phyloP scores from a whole-genome alignment of 441 rosid species.

The Gossypium trilobum region DNA sequence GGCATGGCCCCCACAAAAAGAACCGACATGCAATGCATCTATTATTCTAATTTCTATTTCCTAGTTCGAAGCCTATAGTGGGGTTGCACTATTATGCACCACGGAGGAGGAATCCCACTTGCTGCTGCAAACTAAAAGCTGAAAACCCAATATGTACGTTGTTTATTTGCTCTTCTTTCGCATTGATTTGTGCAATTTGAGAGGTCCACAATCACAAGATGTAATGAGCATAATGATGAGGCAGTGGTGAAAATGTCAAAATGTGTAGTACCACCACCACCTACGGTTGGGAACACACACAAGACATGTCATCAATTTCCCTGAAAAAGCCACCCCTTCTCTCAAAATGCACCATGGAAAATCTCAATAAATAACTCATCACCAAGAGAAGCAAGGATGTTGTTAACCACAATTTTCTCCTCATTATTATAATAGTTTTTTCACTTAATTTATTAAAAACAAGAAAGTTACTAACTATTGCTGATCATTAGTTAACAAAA shows the following conservation, averaged over 20 bases:
- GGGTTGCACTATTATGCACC: conserved; percentile 16
- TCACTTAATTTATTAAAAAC: neutral
- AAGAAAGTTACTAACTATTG: neutral
- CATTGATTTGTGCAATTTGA: neutral
- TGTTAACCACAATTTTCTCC: neutral
- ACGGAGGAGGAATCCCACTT: conserved; percentile 21
- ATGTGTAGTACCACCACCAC: neutral
- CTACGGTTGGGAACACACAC: conserved; percentile 22
- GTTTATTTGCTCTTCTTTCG: neutral
- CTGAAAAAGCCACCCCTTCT: neutral
- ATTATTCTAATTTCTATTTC: too few species aligned
- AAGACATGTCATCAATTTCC: conserved; percentile 24
- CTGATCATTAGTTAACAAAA: neutral
- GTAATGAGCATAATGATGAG: conserved; percentile 14
- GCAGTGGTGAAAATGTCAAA: conserved; percentile 19
- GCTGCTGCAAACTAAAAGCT: neutral
- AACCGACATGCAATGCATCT: conserved; percentile 6
- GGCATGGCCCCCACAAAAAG: conserved; percentile 23
- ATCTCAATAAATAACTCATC: neutral
- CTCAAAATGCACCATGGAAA: conserved; percentile 19
- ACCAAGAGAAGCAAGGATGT: neutral
- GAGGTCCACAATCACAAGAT: conserved; percentile 20
- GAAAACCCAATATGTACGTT: neutral
- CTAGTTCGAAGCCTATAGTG: neutral
- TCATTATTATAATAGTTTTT: neutral